Percentiles rank a stretch among this genome's conserved stretches.
Evolutionary conservation across 495 filamentous ascomycete species (phyloP).

Genomic region (Talaromyces trachyspermus): DNA sequence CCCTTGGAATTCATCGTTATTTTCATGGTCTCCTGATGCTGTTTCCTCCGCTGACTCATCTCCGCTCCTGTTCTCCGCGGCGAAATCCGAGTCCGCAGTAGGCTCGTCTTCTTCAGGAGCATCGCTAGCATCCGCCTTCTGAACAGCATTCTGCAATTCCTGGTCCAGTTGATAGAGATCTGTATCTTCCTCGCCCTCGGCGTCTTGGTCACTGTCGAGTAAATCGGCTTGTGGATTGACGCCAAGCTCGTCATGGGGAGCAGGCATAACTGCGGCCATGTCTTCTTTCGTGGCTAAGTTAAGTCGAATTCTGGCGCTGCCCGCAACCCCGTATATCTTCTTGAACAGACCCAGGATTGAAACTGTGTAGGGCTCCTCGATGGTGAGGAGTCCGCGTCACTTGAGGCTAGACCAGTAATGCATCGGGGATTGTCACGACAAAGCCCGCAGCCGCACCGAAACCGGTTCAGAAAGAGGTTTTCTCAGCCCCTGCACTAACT

Average conservation of each 20-base stretch:
- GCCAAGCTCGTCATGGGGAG: conserved; percentile 32
- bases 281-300: conserved; percentile 13
- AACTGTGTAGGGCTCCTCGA: conserved; percentile 1
- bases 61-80: conserved; percentile 6
- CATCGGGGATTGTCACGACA: conserved; percentile 7
- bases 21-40: conserved; percentile 31
- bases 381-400: conserved; percentile 7
- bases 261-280: conserved; percentile 44
- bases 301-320: conserved; percentile 19
- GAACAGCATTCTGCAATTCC: conserved; percentile 41
- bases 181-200: conserved; percentile 44
- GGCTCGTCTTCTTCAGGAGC: conserved; percentile 34
- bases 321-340: not conserved
- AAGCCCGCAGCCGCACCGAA: not conserved
- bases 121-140: conserved; percentile 47
- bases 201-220: conserved; percentile 46
- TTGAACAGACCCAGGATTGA: conserved; percentile 1
- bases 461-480: no score
- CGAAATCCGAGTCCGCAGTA: conserved; percentile 29
- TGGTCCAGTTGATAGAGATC: conserved; percentile 43
- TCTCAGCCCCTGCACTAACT: no score
- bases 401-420: conserved; percentile 4
- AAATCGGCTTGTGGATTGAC: conserved; percentile 25
- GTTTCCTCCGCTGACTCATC: conserved; percentile 32
- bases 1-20: conserved; percentile 30